phyloP scores from a whole-genome alignment of 768 basidiomycete genomes.

The Baorangia bicolor region DNA sequence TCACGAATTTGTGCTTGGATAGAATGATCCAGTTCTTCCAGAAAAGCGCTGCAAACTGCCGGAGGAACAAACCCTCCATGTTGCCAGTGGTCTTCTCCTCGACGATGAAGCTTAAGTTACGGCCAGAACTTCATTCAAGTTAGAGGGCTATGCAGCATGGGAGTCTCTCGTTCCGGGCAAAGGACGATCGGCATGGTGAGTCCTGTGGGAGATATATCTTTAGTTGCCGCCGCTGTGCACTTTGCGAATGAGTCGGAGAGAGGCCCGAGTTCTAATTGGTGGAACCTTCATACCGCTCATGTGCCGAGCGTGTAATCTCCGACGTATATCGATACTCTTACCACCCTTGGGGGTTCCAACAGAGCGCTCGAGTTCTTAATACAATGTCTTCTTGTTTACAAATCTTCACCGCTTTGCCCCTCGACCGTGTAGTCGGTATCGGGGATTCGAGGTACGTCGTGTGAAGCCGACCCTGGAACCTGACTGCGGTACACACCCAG shows the following conservation, averaged over 20 bases:
- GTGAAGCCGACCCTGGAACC: background rate
- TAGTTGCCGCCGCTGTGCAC: background rate
- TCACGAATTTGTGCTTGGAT: slow-evolving; percentile 61
- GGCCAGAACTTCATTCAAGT: background rate
- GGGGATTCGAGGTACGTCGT: background rate
- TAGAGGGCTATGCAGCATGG: background rate
- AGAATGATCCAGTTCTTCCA: slow-evolving; percentile 78
- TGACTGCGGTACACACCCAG: background rate
- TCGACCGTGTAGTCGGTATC: background rate
- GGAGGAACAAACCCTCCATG: slow-evolving; percentile 48
- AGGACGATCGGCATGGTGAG: background rate
- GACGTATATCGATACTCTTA: too few species aligned
- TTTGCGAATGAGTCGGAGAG: too few species aligned
- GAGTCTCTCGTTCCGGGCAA: background rate
- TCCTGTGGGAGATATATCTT: background rate
- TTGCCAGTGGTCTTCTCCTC: background rate
- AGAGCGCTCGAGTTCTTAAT: background rate
- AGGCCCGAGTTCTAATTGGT: background rate
- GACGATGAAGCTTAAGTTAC: background rate
- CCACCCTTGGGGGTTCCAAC: background rate
- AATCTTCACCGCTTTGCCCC: background rate
- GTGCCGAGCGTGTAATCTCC: too few species aligned
- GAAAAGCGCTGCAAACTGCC: slow-evolving; percentile 58
- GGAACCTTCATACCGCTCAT: background rate
- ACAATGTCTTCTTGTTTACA: too few species aligned